These are phyloP conservation scores for Theobroma grandiflorum DNA, from an alignment of 441 rosid species.

Conservation along the genomic window DNA sequence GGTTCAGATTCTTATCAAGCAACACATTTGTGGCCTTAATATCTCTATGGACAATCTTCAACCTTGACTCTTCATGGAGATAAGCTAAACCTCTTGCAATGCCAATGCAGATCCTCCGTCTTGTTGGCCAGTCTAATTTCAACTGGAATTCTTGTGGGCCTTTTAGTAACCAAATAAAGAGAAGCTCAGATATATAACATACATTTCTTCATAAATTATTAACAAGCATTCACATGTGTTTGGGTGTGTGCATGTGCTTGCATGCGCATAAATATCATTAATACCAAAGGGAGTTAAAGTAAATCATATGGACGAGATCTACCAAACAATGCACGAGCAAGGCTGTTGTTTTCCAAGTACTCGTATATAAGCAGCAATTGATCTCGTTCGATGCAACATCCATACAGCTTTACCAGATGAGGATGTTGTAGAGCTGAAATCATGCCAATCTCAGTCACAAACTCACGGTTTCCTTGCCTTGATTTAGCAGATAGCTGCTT, in stretches of 20 bases:
- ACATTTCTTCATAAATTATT: too few relatives aligned
- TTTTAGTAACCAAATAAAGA: too few relatives aligned
- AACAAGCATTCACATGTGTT: background rate
- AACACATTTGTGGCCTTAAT: too few relatives aligned
- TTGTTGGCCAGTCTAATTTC: slow-evolving; percentile 72
- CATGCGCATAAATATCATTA: background rate
- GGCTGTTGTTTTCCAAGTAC: slow-evolving; percentile 63
- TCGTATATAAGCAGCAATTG: slow-evolving; percentile 56
- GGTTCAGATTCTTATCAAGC: too few relatives aligned
- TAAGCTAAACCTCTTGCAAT: slow-evolving; percentile 76
- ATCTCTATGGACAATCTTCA: slow-evolving; percentile 43
- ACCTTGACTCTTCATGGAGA: slow-evolving; percentile 72
- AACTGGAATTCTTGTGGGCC: slow-evolving; percentile 9
- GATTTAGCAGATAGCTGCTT: slow-evolving; percentile 76
- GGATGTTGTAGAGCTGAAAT: slow-evolving; percentile 64
- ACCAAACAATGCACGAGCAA: slow-evolving; percentile 60
- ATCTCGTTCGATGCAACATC: slow-evolving; percentile 56
- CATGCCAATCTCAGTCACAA: slow-evolving; percentile 74
- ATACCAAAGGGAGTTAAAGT: background rate
- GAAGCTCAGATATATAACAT: too few relatives aligned
- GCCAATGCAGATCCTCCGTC: slow-evolving; percentile 65
- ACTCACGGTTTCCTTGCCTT: slow-evolving; percentile 73
- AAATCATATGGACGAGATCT: background rate
- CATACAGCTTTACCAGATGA: slow-evolving; percentile 57
- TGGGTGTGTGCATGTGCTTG: background rate